phyloP scores from a whole-genome alignment of 805 yeast genomes.

The Danielozyma ontarioensis region DNA sequence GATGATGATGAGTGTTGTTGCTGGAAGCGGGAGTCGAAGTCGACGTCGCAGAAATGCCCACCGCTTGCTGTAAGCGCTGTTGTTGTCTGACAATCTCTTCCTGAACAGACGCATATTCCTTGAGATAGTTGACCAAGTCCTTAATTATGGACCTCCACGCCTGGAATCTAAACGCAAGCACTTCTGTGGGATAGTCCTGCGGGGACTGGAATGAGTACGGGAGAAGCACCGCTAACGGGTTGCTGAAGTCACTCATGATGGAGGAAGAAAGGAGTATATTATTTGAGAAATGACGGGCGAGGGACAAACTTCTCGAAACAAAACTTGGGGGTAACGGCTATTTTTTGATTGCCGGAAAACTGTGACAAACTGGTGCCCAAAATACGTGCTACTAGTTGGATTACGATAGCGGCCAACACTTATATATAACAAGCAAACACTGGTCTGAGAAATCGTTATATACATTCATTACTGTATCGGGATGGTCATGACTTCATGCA shows the following conservation, averaged over 20 bases:
- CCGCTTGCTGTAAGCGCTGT: conserved; percentile 72
- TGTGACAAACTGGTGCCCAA: no score
- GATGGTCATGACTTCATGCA: no score
- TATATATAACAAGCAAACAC: no score
- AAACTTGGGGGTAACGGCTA: no score
- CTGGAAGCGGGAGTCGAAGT: conserved; percentile 1
- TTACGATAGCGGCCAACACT: no score
- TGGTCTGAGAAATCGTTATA: no score
- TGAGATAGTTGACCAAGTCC: conserved; percentile 68
- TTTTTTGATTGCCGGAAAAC: no score
- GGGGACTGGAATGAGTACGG: conserved; percentile 30
- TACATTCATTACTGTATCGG: no score
- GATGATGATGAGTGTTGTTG: conserved; percentile 3
- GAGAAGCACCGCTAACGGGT: conserved; percentile 36
- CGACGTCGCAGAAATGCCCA: conserved; percentile 12
- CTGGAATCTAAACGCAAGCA: conserved; percentile 73
- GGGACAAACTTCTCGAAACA: no score
- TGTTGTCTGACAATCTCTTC: conserved; percentile 87
- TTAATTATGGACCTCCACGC: conserved; percentile 82
- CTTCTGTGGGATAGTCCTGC: conserved; percentile 71
- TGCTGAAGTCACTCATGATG: conserved; percentile 17
- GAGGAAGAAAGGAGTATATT: background rate
- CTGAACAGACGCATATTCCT: conserved; percentile 77
- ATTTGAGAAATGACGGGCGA: background rate
- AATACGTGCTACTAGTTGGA: no score